Conservation (phyloP, 768 basidiomycete genomes). For the Cystobasidium tubakii region DNA sequence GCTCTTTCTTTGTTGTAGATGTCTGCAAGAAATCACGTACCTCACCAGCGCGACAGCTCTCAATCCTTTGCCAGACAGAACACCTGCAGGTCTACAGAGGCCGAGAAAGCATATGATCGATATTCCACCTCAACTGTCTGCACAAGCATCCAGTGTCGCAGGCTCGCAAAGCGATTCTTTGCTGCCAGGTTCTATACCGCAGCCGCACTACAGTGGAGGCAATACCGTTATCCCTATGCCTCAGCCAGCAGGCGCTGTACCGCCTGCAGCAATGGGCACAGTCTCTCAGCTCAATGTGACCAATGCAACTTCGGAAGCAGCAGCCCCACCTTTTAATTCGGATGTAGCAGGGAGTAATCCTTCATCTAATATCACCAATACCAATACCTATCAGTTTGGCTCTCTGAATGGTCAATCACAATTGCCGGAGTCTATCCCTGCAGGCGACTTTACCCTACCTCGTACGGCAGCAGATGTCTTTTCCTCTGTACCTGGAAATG, state of each 20-base stretch:
- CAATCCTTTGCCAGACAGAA: constrained; percentile 60
- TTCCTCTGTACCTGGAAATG: not conserved
- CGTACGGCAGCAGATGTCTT: not conserved
- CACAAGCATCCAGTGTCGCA: constrained; percentile 10
- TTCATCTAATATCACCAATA: not conserved
- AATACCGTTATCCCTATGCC: not conserved
- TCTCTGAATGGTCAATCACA: not conserved
- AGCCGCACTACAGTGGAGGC: not conserved
- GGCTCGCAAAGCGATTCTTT: constrained; percentile 11
- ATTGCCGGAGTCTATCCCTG: not conserved
- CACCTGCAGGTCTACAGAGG: constrained; percentile 39
- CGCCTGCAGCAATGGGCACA: not conserved
- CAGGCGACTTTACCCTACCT: not conserved
- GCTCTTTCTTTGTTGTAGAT: constrained; percentile 53
- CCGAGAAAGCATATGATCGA: constrained; percentile 43
- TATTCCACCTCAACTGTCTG: constrained; percentile 17
- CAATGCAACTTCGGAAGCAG: not conserved
- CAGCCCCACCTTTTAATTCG: not conserved
- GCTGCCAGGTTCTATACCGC: not conserved
- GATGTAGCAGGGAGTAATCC: not conserved
- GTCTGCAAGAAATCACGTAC: constrained; percentile 96
- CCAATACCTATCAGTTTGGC: not conserved
- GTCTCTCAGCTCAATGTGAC: not conserved
- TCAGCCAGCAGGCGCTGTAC: not conserved
- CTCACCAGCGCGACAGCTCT: constrained; percentile 93